A percentile compares a stretch with the other conserved stretches of the same genome.
These are phyloP conservation scores for Annona cherimola DNA, from an alignment of 164 flowering plant species.

Conservation along the genomic window DNA sequence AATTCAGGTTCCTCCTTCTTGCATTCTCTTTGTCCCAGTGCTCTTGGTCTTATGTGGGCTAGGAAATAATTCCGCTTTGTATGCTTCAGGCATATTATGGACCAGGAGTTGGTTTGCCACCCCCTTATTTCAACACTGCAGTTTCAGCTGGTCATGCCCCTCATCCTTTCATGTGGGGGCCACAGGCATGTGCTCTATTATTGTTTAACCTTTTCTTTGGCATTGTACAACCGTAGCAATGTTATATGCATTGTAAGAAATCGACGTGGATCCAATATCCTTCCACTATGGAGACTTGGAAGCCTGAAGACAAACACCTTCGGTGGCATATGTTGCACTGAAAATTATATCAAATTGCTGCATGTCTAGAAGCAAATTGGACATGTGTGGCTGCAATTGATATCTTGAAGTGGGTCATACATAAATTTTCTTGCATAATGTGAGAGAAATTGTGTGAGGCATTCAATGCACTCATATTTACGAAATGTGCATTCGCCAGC, in stretches of 20 bases:
- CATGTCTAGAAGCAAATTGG: not conserved
- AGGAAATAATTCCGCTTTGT: not conserved
- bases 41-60: not conserved
- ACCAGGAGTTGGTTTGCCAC: slow-evolving; percentile 28
- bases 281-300: not conserved
- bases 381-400: not conserved
- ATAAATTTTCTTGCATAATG: not conserved
- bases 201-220: not conserved
- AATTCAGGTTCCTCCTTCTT: slow-evolving; percentile 42
- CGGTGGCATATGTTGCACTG: not conserved
- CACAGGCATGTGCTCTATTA: slow-evolving; percentile 55
- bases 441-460: not conserved
- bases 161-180: slow-evolving; percentile 84
- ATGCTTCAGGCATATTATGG: slow-evolving; percentile 37
- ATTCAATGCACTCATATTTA: too few species aligned
- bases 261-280: too few species aligned
- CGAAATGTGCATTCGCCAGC: not conserved
- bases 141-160: slow-evolving; percentile 75
- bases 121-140: slow-evolving; percentile 52
- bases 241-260: not conserved
- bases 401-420: not conserved
- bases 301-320: not conserved
- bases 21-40: not conserved
- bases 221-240: not conserved
- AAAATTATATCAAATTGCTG: not conserved